These are phyloP conservation scores for Hibiscus mutabilis DNA, from an alignment of 345 rosid species.

Conservation along the genomic window DNA sequence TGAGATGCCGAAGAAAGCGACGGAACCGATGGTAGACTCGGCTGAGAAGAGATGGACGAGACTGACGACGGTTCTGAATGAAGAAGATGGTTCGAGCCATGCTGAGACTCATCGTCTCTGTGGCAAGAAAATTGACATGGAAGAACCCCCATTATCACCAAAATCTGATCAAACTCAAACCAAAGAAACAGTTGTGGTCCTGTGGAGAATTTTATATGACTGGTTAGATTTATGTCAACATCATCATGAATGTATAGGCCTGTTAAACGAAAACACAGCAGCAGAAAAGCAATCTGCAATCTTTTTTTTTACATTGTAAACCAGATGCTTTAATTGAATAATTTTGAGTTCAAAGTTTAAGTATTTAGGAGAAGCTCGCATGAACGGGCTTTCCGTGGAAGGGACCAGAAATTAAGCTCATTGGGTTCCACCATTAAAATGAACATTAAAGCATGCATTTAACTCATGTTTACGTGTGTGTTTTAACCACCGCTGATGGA, in stretches of 20 bases:
- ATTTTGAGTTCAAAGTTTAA: background rate
- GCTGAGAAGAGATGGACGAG: conserved; percentile 45
- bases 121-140: conserved; percentile 24
- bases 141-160: conserved; percentile 32
- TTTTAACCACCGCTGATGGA: background rate
- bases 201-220: background rate
- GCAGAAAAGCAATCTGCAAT: background rate
- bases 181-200: background rate
- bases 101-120: conserved; percentile 9
- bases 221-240: background rate
- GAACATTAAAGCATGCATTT: background rate
- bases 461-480: background rate
- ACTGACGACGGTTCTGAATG: conserved; percentile 27
- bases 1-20: conserved; percentile 30
- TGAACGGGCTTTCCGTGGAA: background rate
- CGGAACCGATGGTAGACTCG: conserved; percentile 44
- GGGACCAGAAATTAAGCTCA: conserved; percentile 2
- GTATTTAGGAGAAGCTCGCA: background rate
- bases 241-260: background rate
- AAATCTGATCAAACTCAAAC: background rate
- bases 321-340: background rate
- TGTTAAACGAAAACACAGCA: background rate
- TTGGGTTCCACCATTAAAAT: background rate
- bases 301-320: background rate
- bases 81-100: conserved; percentile 15